Evolutionary conservation across 2,329 filamentous ascomycete species (phyloP), one percentile per base, ranked within the genome.

Genomic region (Cercospora brassicicola): DNA sequence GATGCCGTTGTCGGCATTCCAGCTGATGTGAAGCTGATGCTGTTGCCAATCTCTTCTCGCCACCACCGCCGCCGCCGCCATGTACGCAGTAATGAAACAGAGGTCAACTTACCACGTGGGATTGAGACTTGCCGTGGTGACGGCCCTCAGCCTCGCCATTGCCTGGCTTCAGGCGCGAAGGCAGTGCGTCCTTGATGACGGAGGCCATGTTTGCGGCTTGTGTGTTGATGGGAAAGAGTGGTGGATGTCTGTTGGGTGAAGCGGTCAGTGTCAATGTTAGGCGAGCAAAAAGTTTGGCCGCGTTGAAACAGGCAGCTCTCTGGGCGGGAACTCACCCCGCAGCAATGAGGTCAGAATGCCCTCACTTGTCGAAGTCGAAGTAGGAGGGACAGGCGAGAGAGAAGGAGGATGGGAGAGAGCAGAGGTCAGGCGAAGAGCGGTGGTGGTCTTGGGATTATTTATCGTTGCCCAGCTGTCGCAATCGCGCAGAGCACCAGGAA

Each of bases 111-210:
- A 91, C 91, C 88, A 94, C 91, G 82, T 94, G 91, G 69, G 90
- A 93, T 81, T 91, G 90, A 74, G 90, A 91, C 87, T 94, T 94
- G 83, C 91, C 91, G 81, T 94, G 91, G 79, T 92, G 91, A 79
- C 89, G 89, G 63, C 62, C 67, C 65, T 79, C 78, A 66, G 72
- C 78, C 59, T 77, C 79, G 71, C 79, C 82, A 72, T 79, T 79
- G 68, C 82, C 81, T 70, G 89, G 65, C 87, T 93, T 94, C 77
- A 97, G 87, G 85, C 96, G 94, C 53, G 91, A 86, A 72, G 94
- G 93, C 76, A 97, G 84, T 72, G 92, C 91, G 82, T 88, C 89
- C 84, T 88, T 93, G 76, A 89, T 84, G 75, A 84, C 84, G 77
- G 88, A 85, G 73, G 76, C 75, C 76, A 78, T 78, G 26, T 71